Conservation (phyloP, 2,329 filamentous ascomycete genomes). For the Xylariaceae sp. region DNA sequence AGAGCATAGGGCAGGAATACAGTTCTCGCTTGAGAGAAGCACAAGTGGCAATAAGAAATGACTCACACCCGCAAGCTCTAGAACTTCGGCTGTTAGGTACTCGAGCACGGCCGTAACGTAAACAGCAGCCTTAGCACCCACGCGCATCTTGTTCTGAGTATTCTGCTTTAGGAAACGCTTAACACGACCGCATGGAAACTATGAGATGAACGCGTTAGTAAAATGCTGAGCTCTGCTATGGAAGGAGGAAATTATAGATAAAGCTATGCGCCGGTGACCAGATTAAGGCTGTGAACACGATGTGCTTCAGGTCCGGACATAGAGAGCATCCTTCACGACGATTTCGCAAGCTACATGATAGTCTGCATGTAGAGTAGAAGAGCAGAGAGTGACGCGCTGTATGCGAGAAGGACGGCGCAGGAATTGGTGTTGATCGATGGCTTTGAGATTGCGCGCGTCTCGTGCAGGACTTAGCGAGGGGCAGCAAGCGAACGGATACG, state of each 20-base stretch:
- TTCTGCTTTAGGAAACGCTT: slow-evolving; percentile 99
- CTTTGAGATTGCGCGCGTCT: slow-evolving; percentile 1
- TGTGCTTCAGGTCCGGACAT: neutral
- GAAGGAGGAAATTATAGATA: neutral
- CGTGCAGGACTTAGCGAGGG: slow-evolving; percentile 17
- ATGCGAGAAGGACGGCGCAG: neutral
- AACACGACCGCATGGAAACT: slow-evolving; percentile 99
- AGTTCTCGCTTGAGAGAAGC: neutral
- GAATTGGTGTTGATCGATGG: neutral
- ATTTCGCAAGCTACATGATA: neutral
- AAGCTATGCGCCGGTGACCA: slow-evolving; percentile 4
- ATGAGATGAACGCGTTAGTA: slow-evolving; percentile 33
- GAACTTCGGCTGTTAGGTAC: slow-evolving; percentile 96
- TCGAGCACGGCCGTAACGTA: slow-evolving; percentile 98
- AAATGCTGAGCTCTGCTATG: neutral
- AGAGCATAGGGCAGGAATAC: neutral
- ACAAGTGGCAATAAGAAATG: slow-evolving; percentile 20
- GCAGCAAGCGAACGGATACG: neutral
- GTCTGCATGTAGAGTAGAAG: neutral
- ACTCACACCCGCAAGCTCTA: slow-evolving; percentile 90
- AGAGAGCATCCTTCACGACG: neutral
- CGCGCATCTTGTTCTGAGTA: slow-evolving; percentile 99
- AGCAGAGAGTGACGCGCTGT: neutral
- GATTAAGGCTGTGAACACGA: neutral
- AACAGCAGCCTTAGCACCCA: slow-evolving; percentile 96